Percentiles rank a stretch among this genome's conserved stretches.
These are phyloP conservation scores for Russula earlei DNA, from an alignment of 768 basidiomycete genomes.

Conservation along the genomic window DNA sequence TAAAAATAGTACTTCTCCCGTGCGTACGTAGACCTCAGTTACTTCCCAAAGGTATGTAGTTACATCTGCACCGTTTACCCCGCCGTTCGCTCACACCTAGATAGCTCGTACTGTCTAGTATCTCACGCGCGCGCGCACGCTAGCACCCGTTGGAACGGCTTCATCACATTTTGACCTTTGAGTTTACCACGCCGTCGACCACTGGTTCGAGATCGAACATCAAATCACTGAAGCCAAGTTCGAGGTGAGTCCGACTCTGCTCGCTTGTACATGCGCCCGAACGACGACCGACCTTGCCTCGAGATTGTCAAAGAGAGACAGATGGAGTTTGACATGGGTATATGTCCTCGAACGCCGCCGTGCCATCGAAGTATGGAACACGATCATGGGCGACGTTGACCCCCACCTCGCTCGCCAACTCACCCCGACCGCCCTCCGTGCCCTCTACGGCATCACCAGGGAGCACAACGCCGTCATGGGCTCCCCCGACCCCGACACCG, in stretches of 20 bases:
- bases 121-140: too few relatives aligned
- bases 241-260: conserved; percentile 43
- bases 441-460: conserved; percentile 48
- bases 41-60: too few relatives aligned
- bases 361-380: conserved; percentile 71
- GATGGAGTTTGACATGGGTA: conserved; percentile 86
- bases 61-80: too few relatives aligned
- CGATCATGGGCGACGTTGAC: conserved; percentile 64
- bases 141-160: too few relatives aligned
- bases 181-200: conserved; percentile 56
- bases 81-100: too few relatives aligned
- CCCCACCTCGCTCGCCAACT: conserved; percentile 44
- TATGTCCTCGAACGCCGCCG: conserved; percentile 79
- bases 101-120: too few relatives aligned
- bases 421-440: conserved; percentile 60
- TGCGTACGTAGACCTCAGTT: too few relatives aligned
- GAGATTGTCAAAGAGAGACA: conserved; percentile 82
- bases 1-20: too few relatives aligned
- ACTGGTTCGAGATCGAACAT: conserved; percentile 73
- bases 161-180: too few relatives aligned
- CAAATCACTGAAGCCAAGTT: conserved; percentile 74
- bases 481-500: conserved; percentile 53
- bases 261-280: neutral
- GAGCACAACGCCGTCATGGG: conserved; percentile 66
- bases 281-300: conserved; percentile 15